Percentiles rank a stretch among this genome's conserved stretches.
Evolutionary conservation across 495 filamentous ascomycete species (phyloP).

Genomic region (Xylaria castorea): DNA sequence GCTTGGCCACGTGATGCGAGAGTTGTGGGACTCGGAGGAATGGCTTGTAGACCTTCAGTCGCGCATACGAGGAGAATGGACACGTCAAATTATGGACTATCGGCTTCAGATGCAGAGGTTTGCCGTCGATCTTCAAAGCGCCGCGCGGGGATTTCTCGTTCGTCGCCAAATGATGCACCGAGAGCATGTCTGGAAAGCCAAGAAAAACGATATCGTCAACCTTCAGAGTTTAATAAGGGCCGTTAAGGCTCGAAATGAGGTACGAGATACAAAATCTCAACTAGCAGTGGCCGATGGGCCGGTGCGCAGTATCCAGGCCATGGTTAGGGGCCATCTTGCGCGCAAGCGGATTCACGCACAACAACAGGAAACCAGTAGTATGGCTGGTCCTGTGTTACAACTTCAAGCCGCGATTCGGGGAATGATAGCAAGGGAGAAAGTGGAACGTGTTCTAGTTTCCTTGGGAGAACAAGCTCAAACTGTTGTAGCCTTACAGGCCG

Average conservation of each 20-base stretch:
- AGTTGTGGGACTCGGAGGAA: constrained; percentile 88
- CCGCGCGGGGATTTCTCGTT: constrained; percentile 78
- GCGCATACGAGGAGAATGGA: constrained; percentile 73
- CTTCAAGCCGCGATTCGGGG: constrained; percentile 64
- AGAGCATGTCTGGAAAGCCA: constrained; percentile 71
- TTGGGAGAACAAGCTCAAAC: constrained; percentile 45
- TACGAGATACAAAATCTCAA: constrained; percentile 67
- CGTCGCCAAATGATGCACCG: constrained; percentile 67
- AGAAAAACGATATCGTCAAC: constrained; percentile 72
- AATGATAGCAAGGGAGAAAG: constrained; percentile 50
- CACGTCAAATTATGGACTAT: constrained; percentile 77
- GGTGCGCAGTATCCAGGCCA: constrained; percentile 74
- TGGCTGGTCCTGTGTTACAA: constrained; percentile 51
- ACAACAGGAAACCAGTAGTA: constrained; percentile 57
- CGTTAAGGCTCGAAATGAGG: constrained; percentile 71
- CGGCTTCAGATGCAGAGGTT: constrained; percentile 79
- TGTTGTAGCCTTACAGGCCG: constrained; percentile 59
- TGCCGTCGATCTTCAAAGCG: constrained; percentile 77
- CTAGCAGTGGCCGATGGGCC: constrained; percentile 63
- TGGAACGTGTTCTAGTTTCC: constrained; percentile 46
- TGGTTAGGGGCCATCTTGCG: constrained; percentile 64
- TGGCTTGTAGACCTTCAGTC: constrained; percentile 82
- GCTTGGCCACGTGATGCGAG: constrained; percentile 83
- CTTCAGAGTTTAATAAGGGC: constrained; percentile 88
- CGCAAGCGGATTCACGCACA: constrained; percentile 60